A percentile compares a stretch with the other conserved stretches of the same genome.
Conservation (phyloP, 2,329 filamentous ascomycete genomes). For the Macrophomina phaseolina region DNA sequence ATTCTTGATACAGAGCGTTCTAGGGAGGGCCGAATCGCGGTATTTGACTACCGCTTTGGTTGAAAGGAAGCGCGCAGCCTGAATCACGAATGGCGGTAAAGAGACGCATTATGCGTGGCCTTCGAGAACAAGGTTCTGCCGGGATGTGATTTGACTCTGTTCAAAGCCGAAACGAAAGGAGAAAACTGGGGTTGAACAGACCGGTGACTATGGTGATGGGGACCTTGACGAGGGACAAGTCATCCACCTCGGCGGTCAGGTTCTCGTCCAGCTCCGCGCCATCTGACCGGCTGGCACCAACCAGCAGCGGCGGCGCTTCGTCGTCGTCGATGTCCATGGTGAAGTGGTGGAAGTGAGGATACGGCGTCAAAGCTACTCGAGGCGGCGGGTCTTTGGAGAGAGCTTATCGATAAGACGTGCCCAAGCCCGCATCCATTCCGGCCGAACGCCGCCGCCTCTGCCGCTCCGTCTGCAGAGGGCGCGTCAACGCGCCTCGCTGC, state of each 20-base stretch:
- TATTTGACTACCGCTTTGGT: too few species aligned
- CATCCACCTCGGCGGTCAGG: slow-evolving; percentile 51
- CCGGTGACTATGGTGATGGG: slow-evolving; percentile 87
- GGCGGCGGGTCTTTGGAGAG: background rate
- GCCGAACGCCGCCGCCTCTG: slow-evolving; percentile 6
- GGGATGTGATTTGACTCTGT: background rate
- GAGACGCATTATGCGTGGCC: too few species aligned
- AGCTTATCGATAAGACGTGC: slow-evolving; percentile 21
- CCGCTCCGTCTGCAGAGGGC: background rate
- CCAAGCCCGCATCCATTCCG: background rate
- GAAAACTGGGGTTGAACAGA: slow-evolving; percentile 39
- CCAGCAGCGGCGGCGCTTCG: slow-evolving; percentile 63
- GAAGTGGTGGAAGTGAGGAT: background rate
- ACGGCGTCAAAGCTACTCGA: background rate
- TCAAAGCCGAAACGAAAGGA: background rate
- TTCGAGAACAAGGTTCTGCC: too few species aligned
- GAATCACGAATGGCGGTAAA: too few species aligned
- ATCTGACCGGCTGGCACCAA: slow-evolving; percentile 54
- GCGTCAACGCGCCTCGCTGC: background rate
- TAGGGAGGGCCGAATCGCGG: background rate
- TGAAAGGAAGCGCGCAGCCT: too few species aligned
- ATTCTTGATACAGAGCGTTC: background rate
- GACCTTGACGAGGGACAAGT: slow-evolving; percentile 66
- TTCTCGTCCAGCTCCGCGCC: slow-evolving; percentile 30
- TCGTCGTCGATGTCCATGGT: slow-evolving; percentile 62